These are phyloP conservation scores for Trichoderma sp. DNA, from an alignment of 2,329 filamentous ascomycete genomes.

Conservation along the genomic window DNA sequence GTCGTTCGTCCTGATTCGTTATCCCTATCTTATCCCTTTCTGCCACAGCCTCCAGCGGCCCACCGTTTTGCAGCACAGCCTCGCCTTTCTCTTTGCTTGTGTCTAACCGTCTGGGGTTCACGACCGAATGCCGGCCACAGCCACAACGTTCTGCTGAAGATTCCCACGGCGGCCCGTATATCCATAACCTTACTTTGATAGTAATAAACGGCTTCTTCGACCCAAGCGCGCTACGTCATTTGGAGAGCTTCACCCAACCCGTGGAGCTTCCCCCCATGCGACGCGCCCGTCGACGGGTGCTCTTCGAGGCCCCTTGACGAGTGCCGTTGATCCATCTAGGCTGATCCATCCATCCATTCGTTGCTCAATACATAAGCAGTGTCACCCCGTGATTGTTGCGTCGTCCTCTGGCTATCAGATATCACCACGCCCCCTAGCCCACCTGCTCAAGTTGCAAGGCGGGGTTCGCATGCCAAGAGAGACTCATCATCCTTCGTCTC, in stretches of 20 bases:
- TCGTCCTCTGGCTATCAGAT: neutral
- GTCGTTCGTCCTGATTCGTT: neutral
- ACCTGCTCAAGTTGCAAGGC: neutral
- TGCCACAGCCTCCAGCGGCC: constrained; percentile 13
- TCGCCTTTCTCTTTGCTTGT: neutral
- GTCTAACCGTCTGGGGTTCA: neutral
- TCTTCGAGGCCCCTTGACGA: constrained; percentile 20
- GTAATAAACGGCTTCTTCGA: neutral
- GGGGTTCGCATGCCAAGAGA: constrained; percentile 13
- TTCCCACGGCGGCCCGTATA: neutral
- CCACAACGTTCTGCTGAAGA: constrained; percentile 12
- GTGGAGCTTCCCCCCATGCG: constrained; percentile 16
- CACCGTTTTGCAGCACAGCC: constrained; percentile 17
- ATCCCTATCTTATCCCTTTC: neutral
- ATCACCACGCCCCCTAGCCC: neutral
- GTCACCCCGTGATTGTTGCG: neutral
- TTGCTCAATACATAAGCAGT: neutral
- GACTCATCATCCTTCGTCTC: neutral
- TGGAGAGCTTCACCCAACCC: constrained; percentile 1
- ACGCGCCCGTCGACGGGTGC: constrained; percentile 19
- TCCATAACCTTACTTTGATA: constrained; percentile 11
- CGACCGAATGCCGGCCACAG: constrained; percentile 19
- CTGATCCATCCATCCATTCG: constrained; percentile 3
- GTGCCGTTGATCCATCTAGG: neutral
- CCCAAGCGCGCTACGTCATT: constrained; percentile 14